Base-by-base conservation (phyloP, 2,329 filamentous ascomycete species). In the Nemania abortiva region DNA sequence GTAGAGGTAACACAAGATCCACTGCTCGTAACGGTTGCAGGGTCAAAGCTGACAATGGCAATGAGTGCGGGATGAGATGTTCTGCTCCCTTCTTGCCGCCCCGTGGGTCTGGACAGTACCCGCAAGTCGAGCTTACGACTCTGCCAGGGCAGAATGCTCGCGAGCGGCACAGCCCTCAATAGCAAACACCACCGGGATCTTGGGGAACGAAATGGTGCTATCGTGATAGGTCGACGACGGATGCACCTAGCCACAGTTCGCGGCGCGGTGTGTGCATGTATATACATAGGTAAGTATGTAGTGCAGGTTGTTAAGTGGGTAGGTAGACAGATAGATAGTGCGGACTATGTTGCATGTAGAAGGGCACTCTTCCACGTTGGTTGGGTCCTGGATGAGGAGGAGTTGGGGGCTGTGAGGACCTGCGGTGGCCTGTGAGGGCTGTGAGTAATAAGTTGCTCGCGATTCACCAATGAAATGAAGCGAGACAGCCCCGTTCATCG, bases 241-340 rank as follows among this genome's bases (percentile, higher is more conserved):
- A 55, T 50, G 50, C 37, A 55, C 68, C 47, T 58, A 65, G 60
- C 68, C 68, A 67, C 68, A 61, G 13, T 18, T 65, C 54, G 27
- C 31, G 10, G 49, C 31, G 31, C 9, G 31, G 31, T 34, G 31
- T 34, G 9, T 4, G 4, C 31, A 5, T 5, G 31, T 34, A 9
- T 34, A 34, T 4, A 5, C 31, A n/a, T 34, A 34, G 31, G 31
- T 34, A 34, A 34, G n/a, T n/a, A n/a, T n/a, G n/a, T n/a, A 34
- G 31, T 34, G 31, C 31, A 34, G 34, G 20, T n/a, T n/a, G n/a
- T n/a, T n/a, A n/a, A n/a, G n/a, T n/a, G n/a, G n/a, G n/a, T n/a
- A n/a, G n/a, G 55, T 45, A 29, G 15, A 47, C 37, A 31, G 39
- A 27, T 34, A 9, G 31, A 9, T 34, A 34, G 31, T 34, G 31